A percentile compares a stretch with the other conserved stretches of the same genome.
Evolutionary conservation across 23 red algal genomes (phyloP).

Genomic region (Chondrus crispus): DNA sequence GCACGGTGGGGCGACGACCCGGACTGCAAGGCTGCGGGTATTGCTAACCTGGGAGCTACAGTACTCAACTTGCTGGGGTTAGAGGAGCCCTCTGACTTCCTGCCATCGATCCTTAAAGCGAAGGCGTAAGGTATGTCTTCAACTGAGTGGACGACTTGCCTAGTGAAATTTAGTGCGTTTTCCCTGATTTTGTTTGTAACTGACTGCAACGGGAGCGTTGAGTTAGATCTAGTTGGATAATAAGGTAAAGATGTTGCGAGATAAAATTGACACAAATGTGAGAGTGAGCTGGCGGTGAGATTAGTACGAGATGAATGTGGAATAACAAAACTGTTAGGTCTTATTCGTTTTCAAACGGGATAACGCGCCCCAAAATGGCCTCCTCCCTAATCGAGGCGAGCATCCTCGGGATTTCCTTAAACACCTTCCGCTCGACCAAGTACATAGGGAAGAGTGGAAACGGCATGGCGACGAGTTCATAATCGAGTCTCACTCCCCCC

Average conservation of each 20-base stretch:
- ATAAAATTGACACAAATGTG: too few relatives aligned
- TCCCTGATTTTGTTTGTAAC: too few relatives aligned
- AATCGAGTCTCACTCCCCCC: slow-evolving; percentile 48
- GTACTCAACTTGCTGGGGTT: slow-evolving; percentile 77
- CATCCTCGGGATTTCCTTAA: slow-evolving; percentile 89
- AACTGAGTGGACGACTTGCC: too few relatives aligned
- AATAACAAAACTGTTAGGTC: too few relatives aligned
- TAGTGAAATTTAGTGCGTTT: too few relatives aligned
- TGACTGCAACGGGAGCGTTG: too few relatives aligned
- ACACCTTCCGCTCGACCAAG: slow-evolving; percentile 89
- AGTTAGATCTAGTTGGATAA: too few relatives aligned
- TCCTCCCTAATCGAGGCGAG: slow-evolving; percentile 68
- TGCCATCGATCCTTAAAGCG: slow-evolving; percentile 63
- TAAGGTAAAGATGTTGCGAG: too few relatives aligned
- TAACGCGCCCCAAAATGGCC: slow-evolving; percentile 4
- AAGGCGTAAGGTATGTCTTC: neutral
- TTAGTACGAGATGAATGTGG: too few relatives aligned
- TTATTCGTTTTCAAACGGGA: slow-evolving; percentile 5
- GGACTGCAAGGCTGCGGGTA: slow-evolving; percentile 65
- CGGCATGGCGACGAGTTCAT: slow-evolving; percentile 74
- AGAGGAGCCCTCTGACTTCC: slow-evolving; percentile 54
- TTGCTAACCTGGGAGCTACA: slow-evolving; percentile 72
- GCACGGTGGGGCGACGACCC: slow-evolving; percentile 56
- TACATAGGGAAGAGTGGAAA: slow-evolving; percentile 82
- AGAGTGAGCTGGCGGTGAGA: too few relatives aligned